phyloP scores from a whole-genome alignment of 306 rosid species.

The Adenanthera pavonina region DNA sequence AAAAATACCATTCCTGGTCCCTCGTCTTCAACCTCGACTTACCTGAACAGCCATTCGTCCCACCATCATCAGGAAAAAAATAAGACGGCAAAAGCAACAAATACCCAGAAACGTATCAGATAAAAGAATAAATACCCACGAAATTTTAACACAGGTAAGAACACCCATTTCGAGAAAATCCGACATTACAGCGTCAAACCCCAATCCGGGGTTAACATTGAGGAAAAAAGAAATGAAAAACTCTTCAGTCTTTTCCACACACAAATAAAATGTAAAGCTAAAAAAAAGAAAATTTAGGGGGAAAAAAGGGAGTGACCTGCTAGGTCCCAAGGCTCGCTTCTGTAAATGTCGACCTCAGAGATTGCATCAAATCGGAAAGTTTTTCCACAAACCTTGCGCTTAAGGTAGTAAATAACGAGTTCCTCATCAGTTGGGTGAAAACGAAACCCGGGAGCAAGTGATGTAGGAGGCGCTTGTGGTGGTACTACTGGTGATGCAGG shows the following conservation, averaged over 20 bases:
- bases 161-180: conserved; percentile 27
- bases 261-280: neutral
- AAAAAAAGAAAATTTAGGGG: neutral
- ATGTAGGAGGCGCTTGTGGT: conserved; percentile 64
- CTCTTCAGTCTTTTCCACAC: neutral
- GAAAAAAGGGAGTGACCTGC: conserved; percentile 55
- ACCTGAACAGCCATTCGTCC: conserved; percentile 51
- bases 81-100: neutral
- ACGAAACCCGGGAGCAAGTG: conserved; percentile 95
- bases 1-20: conserved; percentile 98
- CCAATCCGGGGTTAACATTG: conserved; percentile 3
- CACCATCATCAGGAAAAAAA: conserved; percentile 1
- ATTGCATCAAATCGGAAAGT: conserved; percentile 87
- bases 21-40: conserved; percentile 97
- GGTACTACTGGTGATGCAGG: conserved; percentile 22
- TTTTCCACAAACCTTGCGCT: conserved; percentile 86
- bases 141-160: neutral
- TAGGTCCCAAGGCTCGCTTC: conserved; percentile 98
- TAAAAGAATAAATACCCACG: neutral
- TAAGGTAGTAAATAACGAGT: conserved; percentile 91
- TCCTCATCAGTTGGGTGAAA: conserved; percentile 99
- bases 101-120: conserved; percentile 19
- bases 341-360: conserved; percentile 91
- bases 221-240: neutral
- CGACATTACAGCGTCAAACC: conserved; percentile 1